These are phyloP conservation scores for Hemerocallis citrina DNA, from an alignment of 106 monocot species.

Conservation along the genomic window DNA sequence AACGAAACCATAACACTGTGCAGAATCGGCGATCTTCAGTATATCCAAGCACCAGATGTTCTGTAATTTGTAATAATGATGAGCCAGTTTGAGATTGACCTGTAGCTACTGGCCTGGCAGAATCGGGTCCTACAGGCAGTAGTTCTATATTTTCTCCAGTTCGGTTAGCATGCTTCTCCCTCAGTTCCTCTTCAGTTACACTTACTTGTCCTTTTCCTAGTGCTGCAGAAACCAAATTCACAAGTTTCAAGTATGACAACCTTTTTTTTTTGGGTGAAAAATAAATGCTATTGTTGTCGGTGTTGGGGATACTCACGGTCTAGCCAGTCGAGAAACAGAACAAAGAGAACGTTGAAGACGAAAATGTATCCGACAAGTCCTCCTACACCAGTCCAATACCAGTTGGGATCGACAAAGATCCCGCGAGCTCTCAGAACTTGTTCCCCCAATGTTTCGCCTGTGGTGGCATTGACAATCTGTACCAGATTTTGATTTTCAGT, in stretches of 20 bases:
- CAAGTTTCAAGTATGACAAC: constrained; percentile 1
- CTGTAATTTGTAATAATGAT: too few relatives aligned
- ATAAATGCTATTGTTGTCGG: not conserved
- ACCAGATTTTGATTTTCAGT: not conserved
- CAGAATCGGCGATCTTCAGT: too few relatives aligned
- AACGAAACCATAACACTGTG: too few relatives aligned
- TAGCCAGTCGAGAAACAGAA: constrained; percentile 16
- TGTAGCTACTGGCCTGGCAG: not conserved
- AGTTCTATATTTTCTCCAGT: constrained; percentile 18
- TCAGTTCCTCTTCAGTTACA: constrained; percentile 20
- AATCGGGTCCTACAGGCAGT: constrained; percentile 8
- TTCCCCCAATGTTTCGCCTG: constrained; percentile 14
- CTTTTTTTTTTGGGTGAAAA: too few relatives aligned
- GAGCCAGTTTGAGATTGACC: not conserved
- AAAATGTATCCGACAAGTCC: constrained; percentile 25
- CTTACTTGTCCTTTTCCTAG: constrained; percentile 13
- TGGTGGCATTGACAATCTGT: constrained; percentile 10
- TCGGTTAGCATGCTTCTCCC: constrained; percentile 20
- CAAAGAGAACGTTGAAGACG: constrained; percentile 21
- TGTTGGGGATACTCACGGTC: constrained; percentile 31
- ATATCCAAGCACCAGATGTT: too few relatives aligned
- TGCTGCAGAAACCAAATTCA: constrained; percentile 10
- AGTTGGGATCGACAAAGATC: constrained; percentile 20
- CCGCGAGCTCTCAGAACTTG: constrained; percentile 16
- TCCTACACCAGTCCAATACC: constrained; percentile 35